Base-by-base conservation (phyloP, 768 basidiomycete species). In the Gyrodon lividus region DNA sequence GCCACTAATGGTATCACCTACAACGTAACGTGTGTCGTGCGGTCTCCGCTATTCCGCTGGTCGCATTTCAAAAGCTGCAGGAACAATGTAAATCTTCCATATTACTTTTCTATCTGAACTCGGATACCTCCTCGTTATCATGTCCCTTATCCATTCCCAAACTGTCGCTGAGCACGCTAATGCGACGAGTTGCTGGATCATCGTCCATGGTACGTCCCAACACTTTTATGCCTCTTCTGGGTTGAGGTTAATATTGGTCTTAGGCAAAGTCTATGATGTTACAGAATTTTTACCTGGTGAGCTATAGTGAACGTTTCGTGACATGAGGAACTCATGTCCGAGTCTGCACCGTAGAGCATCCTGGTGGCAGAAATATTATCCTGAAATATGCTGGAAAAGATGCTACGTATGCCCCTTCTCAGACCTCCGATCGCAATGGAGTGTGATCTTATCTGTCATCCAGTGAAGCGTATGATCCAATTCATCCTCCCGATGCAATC, bases 361-460 rank as follows among this genome's bases (percentile, higher is more conserved):
- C 59, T 76, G 88, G 90, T 37, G 90, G 90, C 6, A 82, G 82
- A 61, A 84, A 81, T 63, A 89, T 92, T 60, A 85, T 92, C 46
- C 66, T 92, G 52, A 87, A 88, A 66, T 89, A 91, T 61, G 89
- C 87, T 3, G 92, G 92, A n/a, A 87, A 84, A 68, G 92, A 91
- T 63, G 89, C 89, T 37, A 93, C 84, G 82, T 87, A 66, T 48
- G 85, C 65, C 5, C 50, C 35, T 55, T 39, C 31, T 12, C 13
- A 5, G 12, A 31, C 35, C 41, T 35, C 50, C 52, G n/a, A 51
- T 58, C 34, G 42, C 59, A 24, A 23, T 24, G 26, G 34, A n/a
- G 33, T 46, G 10, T 51, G 24, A 19, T 35, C 14, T n/a, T 20
- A 13, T 52, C 16, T 30, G 9, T 42, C 31, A 44, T 39, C 35